Percentiles rank a stretch among this genome's conserved stretches.
These are phyloP conservation scores for Trichocladium uniseriatum DNA, from an alignment of 495 filamentous ascomycete genomes.

Conservation along the genomic window DNA sequence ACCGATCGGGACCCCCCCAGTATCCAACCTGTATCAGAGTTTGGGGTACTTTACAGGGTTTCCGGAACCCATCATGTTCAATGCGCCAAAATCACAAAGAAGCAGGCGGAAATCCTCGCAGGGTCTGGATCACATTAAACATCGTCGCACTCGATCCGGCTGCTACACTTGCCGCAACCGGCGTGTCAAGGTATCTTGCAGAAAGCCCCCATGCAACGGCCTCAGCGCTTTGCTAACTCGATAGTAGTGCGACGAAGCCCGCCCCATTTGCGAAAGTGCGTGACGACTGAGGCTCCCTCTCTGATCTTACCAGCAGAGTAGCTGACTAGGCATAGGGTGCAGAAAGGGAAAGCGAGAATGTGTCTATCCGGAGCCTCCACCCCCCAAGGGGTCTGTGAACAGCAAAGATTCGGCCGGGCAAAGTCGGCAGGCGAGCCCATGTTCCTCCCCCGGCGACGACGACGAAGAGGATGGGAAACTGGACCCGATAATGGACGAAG, in stretches of 20 bases:
- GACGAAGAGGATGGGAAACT: conserved; percentile 45
- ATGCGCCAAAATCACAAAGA: conserved; percentile 43
- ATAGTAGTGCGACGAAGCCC: conserved; percentile 69
- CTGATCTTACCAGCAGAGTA: conserved; percentile 3
- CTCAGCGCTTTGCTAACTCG: conserved; percentile 5
- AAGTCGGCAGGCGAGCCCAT: conserved; percentile 43
- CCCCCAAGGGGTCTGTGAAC: conserved; percentile 39
- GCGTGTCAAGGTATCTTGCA: conserved; percentile 68
- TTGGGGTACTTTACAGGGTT: conserved; percentile 39
- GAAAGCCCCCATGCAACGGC: not conserved
- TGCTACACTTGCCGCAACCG: conserved; percentile 89
- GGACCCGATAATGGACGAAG: conserved; percentile 59
- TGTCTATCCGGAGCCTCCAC: conserved; percentile 63
- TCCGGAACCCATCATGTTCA: conserved; percentile 40
- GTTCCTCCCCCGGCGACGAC: conserved; percentile 45
- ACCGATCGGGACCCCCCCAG: conserved; percentile 23
- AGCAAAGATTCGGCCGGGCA: conserved; percentile 37
- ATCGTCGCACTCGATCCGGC: conserved; percentile 84
- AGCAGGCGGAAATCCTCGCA: conserved; percentile 49
- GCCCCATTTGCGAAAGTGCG: conserved; percentile 79
- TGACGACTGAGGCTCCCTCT: not conserved
- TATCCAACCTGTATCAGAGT: conserved; percentile 34
- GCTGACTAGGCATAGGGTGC: conserved; percentile 50
- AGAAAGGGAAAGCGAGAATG: conserved; percentile 80
- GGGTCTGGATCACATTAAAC: conserved; percentile 74